These are phyloP conservation scores for Penicillium freii DNA, from an alignment of 2,329 filamentous ascomycete species.

Conservation along the genomic window DNA sequence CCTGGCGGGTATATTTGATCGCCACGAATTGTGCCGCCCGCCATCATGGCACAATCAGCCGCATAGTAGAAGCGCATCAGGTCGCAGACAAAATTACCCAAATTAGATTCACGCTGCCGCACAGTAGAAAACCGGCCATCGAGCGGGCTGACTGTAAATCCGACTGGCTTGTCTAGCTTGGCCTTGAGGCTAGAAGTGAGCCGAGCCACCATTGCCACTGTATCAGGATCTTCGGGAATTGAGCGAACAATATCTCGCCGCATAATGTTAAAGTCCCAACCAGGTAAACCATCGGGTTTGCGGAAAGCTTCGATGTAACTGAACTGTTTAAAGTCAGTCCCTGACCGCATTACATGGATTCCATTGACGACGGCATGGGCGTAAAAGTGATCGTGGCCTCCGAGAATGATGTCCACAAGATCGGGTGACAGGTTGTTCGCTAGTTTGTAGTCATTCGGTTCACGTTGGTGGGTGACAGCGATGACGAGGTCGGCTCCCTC, in stretches of 20 bases:
- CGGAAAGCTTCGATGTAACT: conserved; percentile 79
- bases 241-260: conserved; percentile 70
- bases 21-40: conserved; percentile 78
- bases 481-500: conserved; percentile 81
- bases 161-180: conserved; percentile 77
- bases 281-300: conserved; percentile 46
- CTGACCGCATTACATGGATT: conserved; percentile 80
- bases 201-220: conserved; percentile 62
- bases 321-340: conserved; percentile 88
- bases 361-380: conserved; percentile 73
- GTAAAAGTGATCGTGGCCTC: conserved; percentile 90
- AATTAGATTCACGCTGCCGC: conserved; percentile 71
- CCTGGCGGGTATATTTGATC: conserved; percentile 87
- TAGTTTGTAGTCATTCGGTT: conserved; percentile 86
- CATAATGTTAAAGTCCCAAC: conserved; percentile 77
- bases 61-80: conserved; percentile 81
- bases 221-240: conserved; percentile 62
- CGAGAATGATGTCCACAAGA: conserved; percentile 78
- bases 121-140: conserved; percentile 87
- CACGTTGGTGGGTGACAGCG: conserved; percentile 78
- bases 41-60: conserved; percentile 81
- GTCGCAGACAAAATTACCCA: conserved; percentile 89
- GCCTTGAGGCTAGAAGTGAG: conserved; percentile 71
- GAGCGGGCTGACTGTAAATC: conserved; percentile 76
- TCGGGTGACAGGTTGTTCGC: conserved; percentile 69